Base-by-base conservation (phyloP, 441 rosid genomes). In the Erodium trifolium region DNA sequence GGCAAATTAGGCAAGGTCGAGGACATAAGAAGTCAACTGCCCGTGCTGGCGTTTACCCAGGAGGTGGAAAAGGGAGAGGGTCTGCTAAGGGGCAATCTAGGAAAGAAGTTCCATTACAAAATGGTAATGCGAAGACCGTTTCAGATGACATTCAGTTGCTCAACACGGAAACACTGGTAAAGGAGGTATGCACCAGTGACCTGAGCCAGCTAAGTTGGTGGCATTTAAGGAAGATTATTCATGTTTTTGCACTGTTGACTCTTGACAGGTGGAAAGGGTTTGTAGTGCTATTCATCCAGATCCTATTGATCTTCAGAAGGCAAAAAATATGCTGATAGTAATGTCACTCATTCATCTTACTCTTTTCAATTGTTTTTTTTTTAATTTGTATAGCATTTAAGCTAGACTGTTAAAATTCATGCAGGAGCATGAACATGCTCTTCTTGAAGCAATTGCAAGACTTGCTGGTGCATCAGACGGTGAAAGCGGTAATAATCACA, bases 361-460 rank as follows among this genome's bases (percentile, higher is more conserved):
- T 68, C 5, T 55, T 12, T 65, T n/a, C 16, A 49, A 65, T 70
- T 8, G 64, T 9, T 63, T 19, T 31, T 63, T 19, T 31, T 23
- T 23, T 23, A 23, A 16, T 65, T 2, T 14, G 59, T 12, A 63
- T 47, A 51, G 60, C 49, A 64, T 34, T 23, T 23, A 71, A 55
- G n/a, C 23, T 27, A 23, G 27, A 53, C 34, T 12, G 68, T 68
- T 65, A 35, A 68, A 35, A 72, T 63, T 43, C 64, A 65, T 73
- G 78, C 81, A 92, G 99, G 98, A 95, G 23, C 99, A 92, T 53
- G 99, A 95, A 71, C 87, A 84, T 83, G 93, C 98, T 65, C 87
- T 95, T 49, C 74, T 90, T 10, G 87, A 87, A 53, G 99, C 96
- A 62, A 95, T 95, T 69, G 87, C 98, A 5, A 87, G 85, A 84